phyloP scores from a whole-genome alignment of 148 eudicot species.

The Dianthus caryophyllus region DNA sequence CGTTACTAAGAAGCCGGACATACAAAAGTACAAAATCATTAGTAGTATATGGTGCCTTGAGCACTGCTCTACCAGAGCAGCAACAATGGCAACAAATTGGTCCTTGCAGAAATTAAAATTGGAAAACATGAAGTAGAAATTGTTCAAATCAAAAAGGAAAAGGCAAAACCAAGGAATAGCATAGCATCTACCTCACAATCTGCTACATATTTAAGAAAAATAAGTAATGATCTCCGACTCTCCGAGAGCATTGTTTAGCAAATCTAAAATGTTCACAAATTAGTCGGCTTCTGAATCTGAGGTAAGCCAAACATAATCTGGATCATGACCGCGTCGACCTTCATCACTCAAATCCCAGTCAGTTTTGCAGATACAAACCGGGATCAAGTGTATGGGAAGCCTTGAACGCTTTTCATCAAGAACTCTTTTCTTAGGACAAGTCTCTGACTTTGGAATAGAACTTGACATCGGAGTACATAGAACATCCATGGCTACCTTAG shows the following conservation, averaged over 20 bases:
- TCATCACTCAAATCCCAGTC: slow-evolving; percentile 10
- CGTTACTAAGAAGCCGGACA: too few species aligned
- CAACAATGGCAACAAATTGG: not conserved
- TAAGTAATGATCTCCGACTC: too few species aligned
- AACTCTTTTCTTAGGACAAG: slow-evolving; percentile 10
- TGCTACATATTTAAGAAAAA: too few species aligned
- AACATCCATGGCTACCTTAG: slow-evolving; percentile 4
- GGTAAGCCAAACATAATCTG: not conserved
- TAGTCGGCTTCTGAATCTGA: not conserved
- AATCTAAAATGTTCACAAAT: not conserved
- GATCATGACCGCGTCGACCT: not conserved
- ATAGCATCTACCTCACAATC: too few species aligned
- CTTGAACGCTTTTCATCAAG: slow-evolving; percentile 8
- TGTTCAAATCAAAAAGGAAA: too few species aligned
- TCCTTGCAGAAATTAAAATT: not conserved
- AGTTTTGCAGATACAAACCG: slow-evolving; percentile 13
- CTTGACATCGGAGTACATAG: slow-evolving; percentile 4
- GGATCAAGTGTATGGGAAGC: not conserved
- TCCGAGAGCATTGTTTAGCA: not conserved
- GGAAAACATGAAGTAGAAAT: not conserved
- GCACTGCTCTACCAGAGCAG: not conserved
- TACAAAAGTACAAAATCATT: too few species aligned
- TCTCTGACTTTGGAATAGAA: not conserved
- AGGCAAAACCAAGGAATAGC: too few species aligned
- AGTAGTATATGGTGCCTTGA: too few species aligned